Base-by-base conservation (phyloP, 1,284 basidiomycete species). In the Boletus calvinii region DNA sequence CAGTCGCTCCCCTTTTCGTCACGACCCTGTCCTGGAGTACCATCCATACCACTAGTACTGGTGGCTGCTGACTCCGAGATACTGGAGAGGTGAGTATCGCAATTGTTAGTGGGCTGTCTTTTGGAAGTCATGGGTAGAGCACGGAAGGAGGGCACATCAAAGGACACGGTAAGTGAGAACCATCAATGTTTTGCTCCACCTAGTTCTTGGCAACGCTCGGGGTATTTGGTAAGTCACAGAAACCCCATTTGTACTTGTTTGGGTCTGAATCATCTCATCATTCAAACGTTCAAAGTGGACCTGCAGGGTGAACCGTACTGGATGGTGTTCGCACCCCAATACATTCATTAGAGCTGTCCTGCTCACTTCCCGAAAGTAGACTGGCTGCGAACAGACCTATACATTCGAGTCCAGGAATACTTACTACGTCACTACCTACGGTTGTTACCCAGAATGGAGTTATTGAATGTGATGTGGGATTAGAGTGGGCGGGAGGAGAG, bases 41-140 rank as follows among this genome's bases (percentile, higher is more conserved):
- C 26, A 13, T 47, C 39, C 4, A 24, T 31, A 4, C 38, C 37
- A 17, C 13, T 26, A 6, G 26, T 26, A 6, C 26, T 26, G 26
- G 26, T 32, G 30, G 46, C 49, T 35, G 10, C 50, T 11, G 55
- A 34, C 24, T 62, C 59, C 8, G 49, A 40, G 24, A 46, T 9
- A 7, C 46, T 48, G 31, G 62, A 46, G 32, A 26, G 17, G 31
- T 4, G 50, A 39, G 46, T 30, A 34, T 63, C 49, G 29, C 31
- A 35, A 9, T 29, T 32, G 31, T 52, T 29, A 24, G 36, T 4
- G 12, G 54, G 13, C 44, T 38, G 60, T 32, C 15, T 54, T 37
- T 45, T 59, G 59, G 48, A 24, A 15, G 53, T 48, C 64, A 65
- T 68, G 53, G 40, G 35, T 30, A 13, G 41, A 34, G 39, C 57